Base-by-base conservation (phyloP, 1,284 basidiomycete species). In the Trametes polyzona region DNA sequence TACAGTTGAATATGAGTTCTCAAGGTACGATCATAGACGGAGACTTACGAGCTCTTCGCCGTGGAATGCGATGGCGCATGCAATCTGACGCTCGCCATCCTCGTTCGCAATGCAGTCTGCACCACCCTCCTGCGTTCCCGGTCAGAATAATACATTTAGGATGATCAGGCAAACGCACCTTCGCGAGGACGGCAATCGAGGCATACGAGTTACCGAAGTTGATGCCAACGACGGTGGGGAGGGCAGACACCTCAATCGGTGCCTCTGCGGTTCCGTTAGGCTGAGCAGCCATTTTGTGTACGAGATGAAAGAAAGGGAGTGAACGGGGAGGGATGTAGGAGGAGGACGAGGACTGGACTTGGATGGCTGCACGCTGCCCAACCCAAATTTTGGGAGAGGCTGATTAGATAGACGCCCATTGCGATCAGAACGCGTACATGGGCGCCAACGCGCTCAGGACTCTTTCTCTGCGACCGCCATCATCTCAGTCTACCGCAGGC, bases 131-230 rank as follows among this genome's bases (percentile, higher is more conserved):
- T 95, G 66, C 54, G 35, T 23, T 40, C 33, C 37, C 36, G 33
- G 23, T 2, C 9, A 19, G 11, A 21, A 23, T 12, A 17, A 2
- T 21, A 19, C 21, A 11, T 2, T 27, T 35, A 1, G 3, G 16
- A 36, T 29, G n/a, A n/a, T 39, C 11, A 42, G 63, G 39, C 50
- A 21, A 39, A 72, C 77, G 50, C 55, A 93, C 94, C 82, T 98
- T 98, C 71, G 94, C 95, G 70, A 98, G 91, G 58, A 98, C 91
- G 21, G 96, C 93, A 67, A 99, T 96, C 43, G 93, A 96, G 29
- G 93, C 92, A 74, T 92, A 98, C 35, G 93, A 90, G 76, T 97
- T 95, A 40, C 97, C 97, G 75, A 98, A 92, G 81, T 98, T 98
- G 79, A 99, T 95, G 54, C 96, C 96, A 54, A 99, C 83, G 47